Base-by-base conservation (phyloP, 306 rosid species). In the Quillaja saponaria region DNA sequence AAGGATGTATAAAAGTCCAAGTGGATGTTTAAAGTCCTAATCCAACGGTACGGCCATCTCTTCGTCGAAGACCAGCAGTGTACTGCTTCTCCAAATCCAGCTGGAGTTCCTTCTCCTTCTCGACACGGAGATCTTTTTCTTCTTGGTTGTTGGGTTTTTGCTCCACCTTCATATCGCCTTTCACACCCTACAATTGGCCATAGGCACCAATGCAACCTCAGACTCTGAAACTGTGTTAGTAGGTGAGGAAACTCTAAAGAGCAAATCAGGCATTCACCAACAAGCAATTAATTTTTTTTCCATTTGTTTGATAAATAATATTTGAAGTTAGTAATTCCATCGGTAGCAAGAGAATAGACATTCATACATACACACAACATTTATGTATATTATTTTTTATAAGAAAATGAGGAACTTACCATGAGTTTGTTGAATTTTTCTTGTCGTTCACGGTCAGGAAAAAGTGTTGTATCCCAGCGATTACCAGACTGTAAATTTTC, bases 151-250 rank as follows among this genome's bases (percentile, higher is more conserved):
- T 46, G 16, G 80, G 68, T 31, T 61, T 74, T 21, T 73, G 82
- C 61, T 91, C 97, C 71, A 25, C 75, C 71, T 84, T 86, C 66
- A 52, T 41, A 6, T 88, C 96, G 49, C 94, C 95, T 72, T 82
- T 92, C 78, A 89, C 83, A 74, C 99, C 99, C 99, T 92, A 78
- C 96, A 92, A 89, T 80, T 92, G 81, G 96, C 94, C 98, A 92
- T 84, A 84, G 95, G 96, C 95, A 94, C 80, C 85, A 85, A 85
- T 74, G 88, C 95, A 87, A 87, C 84, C 95, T 89, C 91, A 94
- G 97, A 92, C 91, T 92, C 96, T 84, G 82, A 89, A 94, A 89
- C 66, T 63, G 96, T 84, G 99, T 94, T 79, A 94, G 97, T 94
- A 81, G 55, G 84, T 28, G 94, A 73, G 73, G 49, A 72, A 84